Conservation (phyloP, 805 yeast genomes). For the Kregervanrija fluxuum region DNA sequence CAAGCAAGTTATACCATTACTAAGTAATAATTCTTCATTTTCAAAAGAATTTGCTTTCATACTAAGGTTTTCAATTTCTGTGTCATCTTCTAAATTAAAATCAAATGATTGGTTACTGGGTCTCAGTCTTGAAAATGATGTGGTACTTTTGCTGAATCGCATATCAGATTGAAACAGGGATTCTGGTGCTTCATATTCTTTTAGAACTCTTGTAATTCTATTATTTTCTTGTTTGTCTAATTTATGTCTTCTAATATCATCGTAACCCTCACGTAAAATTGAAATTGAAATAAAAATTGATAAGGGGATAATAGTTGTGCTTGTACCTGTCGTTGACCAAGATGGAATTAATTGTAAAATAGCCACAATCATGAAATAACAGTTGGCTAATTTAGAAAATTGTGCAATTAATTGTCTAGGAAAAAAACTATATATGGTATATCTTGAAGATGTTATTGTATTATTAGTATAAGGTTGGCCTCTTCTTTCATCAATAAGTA, state of each 20-base stretch:
- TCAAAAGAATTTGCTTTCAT: constrained; percentile 20
- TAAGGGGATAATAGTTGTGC: constrained; percentile 87
- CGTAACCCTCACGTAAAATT: constrained; percentile 87
- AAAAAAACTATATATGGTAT: constrained; percentile 69
- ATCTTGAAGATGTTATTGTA: constrained; percentile 77
- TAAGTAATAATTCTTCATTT: constrained; percentile 10
- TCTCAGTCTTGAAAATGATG: constrained; percentile 23
- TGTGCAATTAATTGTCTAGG: constrained; percentile 89
- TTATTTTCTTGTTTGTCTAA: constrained; percentile 83
- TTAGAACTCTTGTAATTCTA: constrained; percentile 37
- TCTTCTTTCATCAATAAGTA: constrained; percentile 64
- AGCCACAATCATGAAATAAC: constrained; percentile 84
- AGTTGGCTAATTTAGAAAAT: constrained; percentile 86
- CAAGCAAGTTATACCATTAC: constrained; percentile 13
- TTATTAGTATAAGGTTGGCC: constrained; percentile 56
- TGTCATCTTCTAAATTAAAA: constrained; percentile 12
- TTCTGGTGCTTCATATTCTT: constrained; percentile 4
- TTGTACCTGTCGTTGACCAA: constrained; percentile 96
- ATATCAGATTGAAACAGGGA: constrained; percentile 3
- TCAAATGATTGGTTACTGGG: constrained; percentile 21
- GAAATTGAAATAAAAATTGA: constrained; percentile 82
- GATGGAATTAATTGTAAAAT: constrained; percentile 93
- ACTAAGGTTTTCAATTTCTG: constrained; percentile 8
- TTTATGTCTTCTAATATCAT: constrained; percentile 81
- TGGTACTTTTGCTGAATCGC: constrained; percentile 20